Percentiles rank a stretch among this genome's conserved stretches.
phyloP scores from a whole-genome alignment of 2,329 filamentous ascomycete genomes.

The Huntiella abstrusa region DNA sequence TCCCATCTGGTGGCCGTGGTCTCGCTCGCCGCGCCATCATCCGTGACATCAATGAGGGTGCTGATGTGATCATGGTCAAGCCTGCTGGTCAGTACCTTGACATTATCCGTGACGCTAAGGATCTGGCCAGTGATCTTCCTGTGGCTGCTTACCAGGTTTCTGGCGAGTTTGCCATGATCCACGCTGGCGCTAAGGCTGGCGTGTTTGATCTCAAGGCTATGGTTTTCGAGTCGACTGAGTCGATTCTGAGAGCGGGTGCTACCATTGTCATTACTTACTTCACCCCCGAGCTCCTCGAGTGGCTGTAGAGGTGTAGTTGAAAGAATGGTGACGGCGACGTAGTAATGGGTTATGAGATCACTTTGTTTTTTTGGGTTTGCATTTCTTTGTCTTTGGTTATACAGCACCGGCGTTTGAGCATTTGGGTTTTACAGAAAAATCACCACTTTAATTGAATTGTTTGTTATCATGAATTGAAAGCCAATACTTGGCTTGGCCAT shows the following conservation, averaged over 20 bases:
- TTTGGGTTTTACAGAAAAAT: slow-evolving; percentile 1
- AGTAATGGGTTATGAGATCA: not conserved
- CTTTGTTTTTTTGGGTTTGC: not conserved
- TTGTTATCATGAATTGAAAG: too few relatives aligned
- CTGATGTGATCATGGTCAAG: slow-evolving; percentile 99
- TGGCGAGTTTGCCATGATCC: slow-evolving; percentile 95
- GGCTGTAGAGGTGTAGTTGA: slow-evolving; percentile 23
- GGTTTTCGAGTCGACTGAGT: slow-evolving; percentile 87
- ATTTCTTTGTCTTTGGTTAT: slow-evolving; percentile 2
- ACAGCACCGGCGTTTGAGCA: slow-evolving; percentile 6
- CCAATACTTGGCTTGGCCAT: too few relatives aligned
- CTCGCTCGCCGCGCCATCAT: slow-evolving; percentile 78
- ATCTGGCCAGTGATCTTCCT: slow-evolving; percentile 77
- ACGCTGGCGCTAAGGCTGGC: slow-evolving; percentile 83
- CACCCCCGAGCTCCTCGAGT: slow-evolving; percentile 59
- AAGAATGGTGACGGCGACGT: not conserved
- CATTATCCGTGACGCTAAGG: slow-evolving; percentile 94
- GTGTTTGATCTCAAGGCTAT: slow-evolving; percentile 90
- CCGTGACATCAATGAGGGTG: slow-evolving; percentile 80
- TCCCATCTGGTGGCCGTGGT: slow-evolving; percentile 79
- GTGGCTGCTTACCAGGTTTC: slow-evolving; percentile 94
- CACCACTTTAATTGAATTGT: slow-evolving; percentile 2
- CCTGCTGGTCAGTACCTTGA: slow-evolving; percentile 89
- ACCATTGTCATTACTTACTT: slow-evolving; percentile 92
- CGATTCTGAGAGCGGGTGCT: slow-evolving; percentile 80